phyloP scores from a whole-genome alignment of 2,329 filamentous ascomycete genomes.

The Phyllosticta citribraziliensis region DNA sequence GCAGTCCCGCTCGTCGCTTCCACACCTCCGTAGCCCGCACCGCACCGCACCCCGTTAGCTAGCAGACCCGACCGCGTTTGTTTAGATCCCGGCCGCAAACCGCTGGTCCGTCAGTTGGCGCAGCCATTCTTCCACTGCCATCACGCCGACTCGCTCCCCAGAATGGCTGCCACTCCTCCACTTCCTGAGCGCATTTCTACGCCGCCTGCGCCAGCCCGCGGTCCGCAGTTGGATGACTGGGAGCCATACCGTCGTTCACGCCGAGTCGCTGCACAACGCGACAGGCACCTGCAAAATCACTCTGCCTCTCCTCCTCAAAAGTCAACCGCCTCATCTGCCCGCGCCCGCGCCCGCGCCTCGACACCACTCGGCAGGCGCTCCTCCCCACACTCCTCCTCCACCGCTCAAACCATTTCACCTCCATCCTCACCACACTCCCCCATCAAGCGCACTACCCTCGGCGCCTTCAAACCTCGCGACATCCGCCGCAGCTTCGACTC shows the following conservation, averaged over 20 bases:
- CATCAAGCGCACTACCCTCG: slow-evolving; percentile 11
- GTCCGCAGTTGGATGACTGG: slow-evolving; percentile 55
- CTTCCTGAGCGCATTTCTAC: slow-evolving; percentile 51
- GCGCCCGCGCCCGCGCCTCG: slow-evolving; percentile 12
- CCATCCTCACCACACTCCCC: slow-evolving; percentile 21
- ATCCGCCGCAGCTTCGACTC: neutral
- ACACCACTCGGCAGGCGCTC: slow-evolving; percentile 23
- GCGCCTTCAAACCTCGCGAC: neutral
- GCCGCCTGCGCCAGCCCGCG: slow-evolving; percentile 59
- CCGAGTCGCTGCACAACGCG: slow-evolving; percentile 50
- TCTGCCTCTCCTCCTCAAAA: slow-evolving; percentile 12
- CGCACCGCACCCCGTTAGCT: neutral
- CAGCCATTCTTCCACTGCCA: neutral
- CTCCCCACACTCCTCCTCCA: slow-evolving; percentile 33
- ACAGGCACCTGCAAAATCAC: slow-evolving; percentile 6
- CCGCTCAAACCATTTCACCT: slow-evolving; percentile 35
- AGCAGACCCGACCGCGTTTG: neutral
- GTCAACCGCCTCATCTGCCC: slow-evolving; percentile 17
- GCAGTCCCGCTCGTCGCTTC: neutral
- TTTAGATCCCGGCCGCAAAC: slow-evolving; percentile 1
- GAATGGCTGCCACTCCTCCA: slow-evolving; percentile 48
- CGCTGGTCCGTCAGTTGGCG: neutral
- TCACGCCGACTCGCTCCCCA: neutral
- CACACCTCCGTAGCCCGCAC: neutral
- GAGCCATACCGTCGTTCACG: slow-evolving; percentile 64